phyloP scores from a whole-genome alignment of 2,329 filamentous ascomycete species.

The Gaeumannomyces tritici region DNA sequence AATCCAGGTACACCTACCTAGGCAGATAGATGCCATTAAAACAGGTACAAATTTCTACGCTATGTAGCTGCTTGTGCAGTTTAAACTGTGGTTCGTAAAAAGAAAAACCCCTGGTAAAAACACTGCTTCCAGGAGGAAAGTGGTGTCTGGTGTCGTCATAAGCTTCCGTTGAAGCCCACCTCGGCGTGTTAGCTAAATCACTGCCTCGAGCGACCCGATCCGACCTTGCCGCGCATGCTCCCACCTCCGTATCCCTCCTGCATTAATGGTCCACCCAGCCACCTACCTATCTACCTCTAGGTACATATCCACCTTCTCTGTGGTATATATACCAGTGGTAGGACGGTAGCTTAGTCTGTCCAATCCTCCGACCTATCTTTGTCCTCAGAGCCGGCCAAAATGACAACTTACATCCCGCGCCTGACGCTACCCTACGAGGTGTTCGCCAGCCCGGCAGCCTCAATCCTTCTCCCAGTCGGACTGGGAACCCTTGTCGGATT shows the following conservation, averaged over 20 bases:
- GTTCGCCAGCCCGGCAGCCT: constrained; percentile 62
- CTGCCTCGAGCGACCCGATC: neutral
- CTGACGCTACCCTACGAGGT: constrained; percentile 63
- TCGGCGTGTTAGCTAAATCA: neutral
- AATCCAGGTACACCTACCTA: no score
- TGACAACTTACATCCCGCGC: constrained; percentile 74
- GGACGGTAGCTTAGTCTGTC: neutral
- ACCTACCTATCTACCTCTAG: neutral
- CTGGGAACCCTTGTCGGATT: constrained; percentile 68
- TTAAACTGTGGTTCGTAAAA: no score
- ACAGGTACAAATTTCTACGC: no score
- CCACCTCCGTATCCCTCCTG: neutral
- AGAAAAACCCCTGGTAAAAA: no score
- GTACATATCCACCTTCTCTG: neutral
- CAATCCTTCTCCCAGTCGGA: constrained; percentile 66
- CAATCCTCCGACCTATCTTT: neutral
- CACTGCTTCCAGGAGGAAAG: neutral
- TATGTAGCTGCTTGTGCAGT: no score
- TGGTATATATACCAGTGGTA: neutral
- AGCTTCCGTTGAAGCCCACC: neutral
- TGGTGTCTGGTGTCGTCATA: neutral
- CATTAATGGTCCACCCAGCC: neutral
- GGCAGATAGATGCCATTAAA: no score
- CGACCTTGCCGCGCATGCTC: neutral
- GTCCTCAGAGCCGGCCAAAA: constrained; percentile 26